Evolutionary conservation across 768 basidiomycete genomes (phyloP), one percentile per base, ranked within the genome.

Genomic region (Artomyces pyxidatus): DNA sequence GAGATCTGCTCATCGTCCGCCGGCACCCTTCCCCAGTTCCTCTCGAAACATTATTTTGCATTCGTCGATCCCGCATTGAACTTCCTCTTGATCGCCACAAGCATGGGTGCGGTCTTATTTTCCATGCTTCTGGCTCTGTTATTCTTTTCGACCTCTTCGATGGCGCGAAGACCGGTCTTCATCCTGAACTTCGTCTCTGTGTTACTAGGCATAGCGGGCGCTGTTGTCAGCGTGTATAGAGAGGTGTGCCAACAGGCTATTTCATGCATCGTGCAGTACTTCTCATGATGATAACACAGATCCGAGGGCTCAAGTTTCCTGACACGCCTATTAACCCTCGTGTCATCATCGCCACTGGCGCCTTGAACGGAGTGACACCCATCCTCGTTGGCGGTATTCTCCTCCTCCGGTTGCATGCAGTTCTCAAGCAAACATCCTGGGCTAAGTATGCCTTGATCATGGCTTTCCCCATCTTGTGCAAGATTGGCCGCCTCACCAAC

Each of bases 361-460:
- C 49, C 0, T 45, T 71, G 37, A 50, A 58, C 12, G 51, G 62
- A 10, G 51, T 63, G 41, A 60, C 65, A 1, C 69, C 70, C 14
- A 41, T 68, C 1, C 56, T 70, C 40, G 61, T 69, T 16, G 70
- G 71, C 51, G 63, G 60, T 11, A 65, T 72, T 32, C 64, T 72
- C 8, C 37, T 69, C 16, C 57, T 70, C 44, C 62, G 71, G 1
- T 60, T 72, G 14, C 47, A 62, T 22, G 64, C 66, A 2, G 63
- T 72, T 4, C 71, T 64, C 47, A 46, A 44, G 6, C 29, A 45
- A 3, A 62, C 63, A 0, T 49, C 61, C 2, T 51, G 25, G 38
- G 41, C 30, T 6, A 54, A 37, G 1, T 37, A 61, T 6, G 17
- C 58, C 11, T 32, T 46, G 5, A 57, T 72, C 2, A 58, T 68